Evolutionary conservation across 805 yeast species (phyloP).

Genomic region (Cyberlindnera japonica): DNA sequence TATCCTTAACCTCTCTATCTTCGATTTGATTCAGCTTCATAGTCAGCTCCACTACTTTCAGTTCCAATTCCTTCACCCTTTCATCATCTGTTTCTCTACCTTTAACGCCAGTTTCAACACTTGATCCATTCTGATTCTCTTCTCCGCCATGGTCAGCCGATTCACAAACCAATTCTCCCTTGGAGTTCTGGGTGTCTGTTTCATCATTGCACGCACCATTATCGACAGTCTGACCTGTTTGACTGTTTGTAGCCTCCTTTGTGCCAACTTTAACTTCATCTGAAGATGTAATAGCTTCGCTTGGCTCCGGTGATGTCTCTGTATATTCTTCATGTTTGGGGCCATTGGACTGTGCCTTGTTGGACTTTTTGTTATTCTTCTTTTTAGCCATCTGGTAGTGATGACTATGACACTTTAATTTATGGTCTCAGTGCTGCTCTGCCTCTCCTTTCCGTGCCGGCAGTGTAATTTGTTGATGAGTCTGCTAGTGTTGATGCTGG

Average conservation of each 20-base stretch:
- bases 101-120: constrained; percentile 10
- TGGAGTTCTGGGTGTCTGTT: constrained; percentile 6
- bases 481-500: neutral
- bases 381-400: constrained; percentile 19
- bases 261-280: constrained; percentile 9
- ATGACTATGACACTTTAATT: neutral
- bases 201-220: constrained; percentile 9
- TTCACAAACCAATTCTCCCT: constrained; percentile 9
- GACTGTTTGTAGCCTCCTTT: constrained; percentile 9
- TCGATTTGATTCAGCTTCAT: constrained; percentile 5
- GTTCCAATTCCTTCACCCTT: constrained; percentile 11
- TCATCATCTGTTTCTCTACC: constrained; percentile 5
- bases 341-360: constrained; percentile 4
- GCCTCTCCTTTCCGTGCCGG: neutral
- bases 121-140: constrained; percentile 6
- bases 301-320: constrained; percentile 9
- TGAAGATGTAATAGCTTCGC: constrained; percentile 6
- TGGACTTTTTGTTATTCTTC: constrained; percentile 16
- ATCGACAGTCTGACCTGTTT: constrained; percentile 8
- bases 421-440: neutral
- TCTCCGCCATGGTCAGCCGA: constrained; percentile 5
- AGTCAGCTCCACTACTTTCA: constrained; percentile 12
- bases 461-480: neutral
- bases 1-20: constrained; percentile 4
- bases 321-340: neutral